phyloP scores from a whole-genome alignment of 371 early-diverging fungal genomes.

The Rozella allomycis region DNA sequence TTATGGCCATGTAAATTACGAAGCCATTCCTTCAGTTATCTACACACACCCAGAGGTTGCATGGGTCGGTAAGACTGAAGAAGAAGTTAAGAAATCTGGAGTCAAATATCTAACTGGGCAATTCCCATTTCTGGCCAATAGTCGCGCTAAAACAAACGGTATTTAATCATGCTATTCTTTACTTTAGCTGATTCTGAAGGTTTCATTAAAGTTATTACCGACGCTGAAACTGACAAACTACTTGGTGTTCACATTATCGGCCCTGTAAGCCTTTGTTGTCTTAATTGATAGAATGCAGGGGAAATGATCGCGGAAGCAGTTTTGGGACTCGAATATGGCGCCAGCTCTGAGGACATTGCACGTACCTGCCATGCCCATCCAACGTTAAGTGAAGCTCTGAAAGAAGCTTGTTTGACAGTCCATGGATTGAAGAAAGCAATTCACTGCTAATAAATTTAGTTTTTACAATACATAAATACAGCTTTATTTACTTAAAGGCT shows the following conservation, averaged over 20 bases:
- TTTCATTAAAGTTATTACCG: conserved; percentile 80
- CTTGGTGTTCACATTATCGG: conserved; percentile 93
- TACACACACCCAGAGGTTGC: conserved; percentile 97
- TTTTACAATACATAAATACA: too few relatives aligned
- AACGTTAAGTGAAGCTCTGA: conserved; percentile 3
- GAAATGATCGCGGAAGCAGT: conserved; percentile 97
- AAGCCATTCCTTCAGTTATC: conserved; percentile 89
- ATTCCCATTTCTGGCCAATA: conserved; percentile 91
- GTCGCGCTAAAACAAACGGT: conserved; percentile 87
- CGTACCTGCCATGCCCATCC: conserved; percentile 96
- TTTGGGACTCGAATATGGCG: conserved; percentile 89
- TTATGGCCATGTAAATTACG: conserved; percentile 93
- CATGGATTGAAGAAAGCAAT: not conserved
- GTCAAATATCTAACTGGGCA: conserved; percentile 63
- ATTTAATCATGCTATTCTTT: too few relatives aligned
- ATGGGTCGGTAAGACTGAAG: conserved; percentile 92
- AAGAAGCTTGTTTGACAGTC: not conserved
- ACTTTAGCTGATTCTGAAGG: conserved; percentile 61
- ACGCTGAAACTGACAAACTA: conserved; percentile 82
- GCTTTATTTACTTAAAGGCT: too few relatives aligned
- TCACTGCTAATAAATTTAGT: not conserved
- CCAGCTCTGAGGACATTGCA: conserved; percentile 85
- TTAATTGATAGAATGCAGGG: conserved; percentile 49
- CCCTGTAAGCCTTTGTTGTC: conserved; percentile 18
- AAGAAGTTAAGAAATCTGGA: conserved; percentile 65